Conservation (phyloP, 192 early-diverging fungal species). For the Podochytrium sp. region DNA sequence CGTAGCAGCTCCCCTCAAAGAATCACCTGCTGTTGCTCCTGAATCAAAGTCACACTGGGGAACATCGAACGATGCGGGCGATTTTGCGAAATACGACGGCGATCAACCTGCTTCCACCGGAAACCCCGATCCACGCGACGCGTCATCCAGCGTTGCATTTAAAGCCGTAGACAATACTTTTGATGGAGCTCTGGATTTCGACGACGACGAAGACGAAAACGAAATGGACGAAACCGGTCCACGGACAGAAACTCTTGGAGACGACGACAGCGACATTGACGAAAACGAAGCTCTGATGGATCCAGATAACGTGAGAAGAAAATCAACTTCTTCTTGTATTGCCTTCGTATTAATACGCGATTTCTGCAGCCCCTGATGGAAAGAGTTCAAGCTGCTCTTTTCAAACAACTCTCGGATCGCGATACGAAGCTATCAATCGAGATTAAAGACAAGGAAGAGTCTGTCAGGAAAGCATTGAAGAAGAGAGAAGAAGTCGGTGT, state of each 20-base stretch:
- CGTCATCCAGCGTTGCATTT: not conserved
- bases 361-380: slow-evolving; percentile 56
- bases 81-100: slow-evolving; percentile 24
- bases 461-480: slow-evolving; percentile 42
- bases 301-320: slow-evolving; percentile 22
- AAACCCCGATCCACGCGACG: not conserved
- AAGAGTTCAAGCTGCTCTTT: slow-evolving; percentile 60
- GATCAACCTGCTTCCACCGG: not conserved
- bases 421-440: slow-evolving; percentile 49
- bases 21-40: not conserved
- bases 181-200: not conserved
- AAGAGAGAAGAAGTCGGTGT: slow-evolving; percentile 60
- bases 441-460: slow-evolving; percentile 61
- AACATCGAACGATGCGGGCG: not conserved
- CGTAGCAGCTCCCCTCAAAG: not conserved
- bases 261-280: slow-evolving; percentile 24
- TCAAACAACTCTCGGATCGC: slow-evolving; percentile 54
- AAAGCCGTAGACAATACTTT: not conserved
- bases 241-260: slow-evolving; percentile 31
- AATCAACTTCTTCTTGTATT: not conserved
- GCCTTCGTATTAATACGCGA: not conserved
- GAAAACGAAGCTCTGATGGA: slow-evolving; percentile 33
- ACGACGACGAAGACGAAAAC: slow-evolving; percentile 6
- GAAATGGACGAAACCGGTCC: slow-evolving; percentile 1
- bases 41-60: slow-evolving; percentile 16